Conservation (phyloP, 2,329 filamentous ascomycete genomes). For the Paecilomyces sp. region DNA sequence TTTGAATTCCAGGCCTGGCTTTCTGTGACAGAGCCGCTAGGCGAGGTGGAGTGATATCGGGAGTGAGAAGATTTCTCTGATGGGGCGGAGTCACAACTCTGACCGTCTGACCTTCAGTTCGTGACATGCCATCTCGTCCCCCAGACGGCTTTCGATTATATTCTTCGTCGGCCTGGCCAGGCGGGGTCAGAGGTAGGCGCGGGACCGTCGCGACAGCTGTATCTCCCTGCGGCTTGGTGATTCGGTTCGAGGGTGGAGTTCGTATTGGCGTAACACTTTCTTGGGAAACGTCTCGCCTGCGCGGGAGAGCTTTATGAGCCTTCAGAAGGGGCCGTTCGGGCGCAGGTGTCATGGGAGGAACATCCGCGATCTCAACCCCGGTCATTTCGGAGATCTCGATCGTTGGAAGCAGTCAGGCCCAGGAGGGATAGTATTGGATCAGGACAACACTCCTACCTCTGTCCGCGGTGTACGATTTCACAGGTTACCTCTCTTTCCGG, state of each 20-base stretch:
- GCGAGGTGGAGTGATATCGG: constrained; percentile 67
- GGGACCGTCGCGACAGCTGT: constrained; percentile 17
- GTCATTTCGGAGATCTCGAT: constrained; percentile 19
- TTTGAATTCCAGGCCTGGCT: constrained; percentile 43
- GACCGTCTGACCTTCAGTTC: constrained; percentile 14
- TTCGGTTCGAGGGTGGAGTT: constrained; percentile 16
- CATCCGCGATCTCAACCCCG: constrained; percentile 19
- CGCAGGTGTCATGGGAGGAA: constrained; percentile 18
- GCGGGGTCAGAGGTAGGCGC: constrained; percentile 32
- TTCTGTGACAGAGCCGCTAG: constrained; percentile 23
- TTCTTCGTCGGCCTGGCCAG: constrained; percentile 20
- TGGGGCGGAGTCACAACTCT: constrained; percentile 52
- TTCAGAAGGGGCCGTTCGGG: constrained; percentile 25
- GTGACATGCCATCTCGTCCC: constrained; percentile 14
- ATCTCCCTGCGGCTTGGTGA: constrained; percentile 16
- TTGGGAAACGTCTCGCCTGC: constrained; percentile 21
- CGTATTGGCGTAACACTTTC: constrained; percentile 13
- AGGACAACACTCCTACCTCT: background rate
- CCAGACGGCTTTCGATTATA: constrained; percentile 11
- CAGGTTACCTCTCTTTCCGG: background rate
- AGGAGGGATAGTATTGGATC: background rate
- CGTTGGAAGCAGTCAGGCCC: background rate
- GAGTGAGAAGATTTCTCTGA: constrained; percentile 63
- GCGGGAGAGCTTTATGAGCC: constrained; percentile 35
- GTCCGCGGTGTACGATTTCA: background rate